These are phyloP conservation scores for Protomyces macrosporus DNA, from an alignment of 1,139 yeast genomes.

Conservation along the genomic window DNA sequence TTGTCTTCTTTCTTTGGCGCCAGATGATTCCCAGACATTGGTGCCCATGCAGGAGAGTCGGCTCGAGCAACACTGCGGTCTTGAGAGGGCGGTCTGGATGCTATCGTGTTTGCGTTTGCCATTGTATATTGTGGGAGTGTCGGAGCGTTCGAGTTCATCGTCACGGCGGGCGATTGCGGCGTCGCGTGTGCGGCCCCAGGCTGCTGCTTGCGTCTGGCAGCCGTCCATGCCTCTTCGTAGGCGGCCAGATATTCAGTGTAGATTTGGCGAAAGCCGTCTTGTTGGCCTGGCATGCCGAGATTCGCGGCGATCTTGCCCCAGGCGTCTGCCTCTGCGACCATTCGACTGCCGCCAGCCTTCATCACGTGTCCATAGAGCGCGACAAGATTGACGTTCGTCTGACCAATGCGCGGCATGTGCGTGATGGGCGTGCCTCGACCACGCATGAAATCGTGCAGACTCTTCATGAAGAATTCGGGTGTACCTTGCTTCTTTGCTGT, in stretches of 20 bases:
- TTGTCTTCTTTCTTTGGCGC: background rate
- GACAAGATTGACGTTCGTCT: slow-evolving; percentile 1
- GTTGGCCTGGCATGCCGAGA: slow-evolving; percentile 7
- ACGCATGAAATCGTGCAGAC: slow-evolving; percentile 9
- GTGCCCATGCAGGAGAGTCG: too few species aligned
- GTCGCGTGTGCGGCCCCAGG: background rate
- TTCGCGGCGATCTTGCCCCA: slow-evolving; percentile 2
- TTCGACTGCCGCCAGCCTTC: slow-evolving; percentile 20
- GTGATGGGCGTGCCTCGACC: slow-evolving; percentile 3
- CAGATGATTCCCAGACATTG: too few species aligned
- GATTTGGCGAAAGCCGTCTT: background rate
- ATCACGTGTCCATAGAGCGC: slow-evolving; percentile 18
- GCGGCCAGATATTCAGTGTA: slow-evolving; percentile 1
- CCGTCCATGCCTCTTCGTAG: slow-evolving; percentile 23
- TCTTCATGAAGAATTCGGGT: slow-evolving; percentile 9
- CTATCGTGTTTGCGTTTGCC: too few species aligned
- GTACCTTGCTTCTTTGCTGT: slow-evolving; percentile 1
- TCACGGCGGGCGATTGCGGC: too few species aligned
- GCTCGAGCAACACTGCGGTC: too few species aligned
- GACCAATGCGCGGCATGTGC: slow-evolving; percentile 12
- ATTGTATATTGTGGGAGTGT: too few species aligned
- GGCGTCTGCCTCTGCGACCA: background rate
- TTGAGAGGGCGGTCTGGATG: too few species aligned
- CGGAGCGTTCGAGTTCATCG: too few species aligned
- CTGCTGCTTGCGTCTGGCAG: background rate